Evolutionary conservation across 208 protist species (phyloP), one percentile per base, ranked within the genome.

Genomic region (Leishmania turanica): DNA sequence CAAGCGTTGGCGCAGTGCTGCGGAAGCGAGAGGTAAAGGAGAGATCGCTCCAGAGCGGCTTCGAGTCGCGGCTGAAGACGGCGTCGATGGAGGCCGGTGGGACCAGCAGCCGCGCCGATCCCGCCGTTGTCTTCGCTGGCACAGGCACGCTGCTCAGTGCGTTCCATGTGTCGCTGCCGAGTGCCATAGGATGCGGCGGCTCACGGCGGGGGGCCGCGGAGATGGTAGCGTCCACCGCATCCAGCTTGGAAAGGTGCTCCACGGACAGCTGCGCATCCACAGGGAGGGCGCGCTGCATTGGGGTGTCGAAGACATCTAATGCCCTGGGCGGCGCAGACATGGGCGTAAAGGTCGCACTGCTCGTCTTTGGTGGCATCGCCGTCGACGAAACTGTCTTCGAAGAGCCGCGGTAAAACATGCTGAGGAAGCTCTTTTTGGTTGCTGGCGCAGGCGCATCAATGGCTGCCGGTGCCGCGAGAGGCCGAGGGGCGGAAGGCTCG

Each of bases 1-100:
- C 89, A 34, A 90, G 75, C 45, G 86, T 87, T 9, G 87, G 87
- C 21, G 80, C 87, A 69, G 60, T 84, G 77, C 70, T 77, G 68
- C 80, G 76, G 72, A 79, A 86, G 71, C 79, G 54, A 49, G 82
- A 80, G 11, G 84, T 66, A 56, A 83, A 82, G 60, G 87, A 73
- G n/a, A 92, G 73, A 49, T 89, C 87, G 60, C 72, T 86, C 89
- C 89, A 90, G 11, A 90, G 83, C 34, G 89, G 82, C 74, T 83
- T 85, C 34, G 86, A 82, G 1, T 85, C 88, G 8, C 82, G 68
- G 5, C 42, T 68, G 8, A 74, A 71, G 7, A 65, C 76, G 73
- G 73, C 83, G 76, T 92, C 89, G 51, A 90, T 86, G 27, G 85
- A 83, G n/a, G 66, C 69, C 0, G 84, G 85, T 27, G 88, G 81